A percentile compares a stretch with the other conserved stretches of the same genome.
phyloP scores from a whole-genome alignment of 2,329 filamentous ascomycete species.

The Apiospora rasikravindrae region DNA sequence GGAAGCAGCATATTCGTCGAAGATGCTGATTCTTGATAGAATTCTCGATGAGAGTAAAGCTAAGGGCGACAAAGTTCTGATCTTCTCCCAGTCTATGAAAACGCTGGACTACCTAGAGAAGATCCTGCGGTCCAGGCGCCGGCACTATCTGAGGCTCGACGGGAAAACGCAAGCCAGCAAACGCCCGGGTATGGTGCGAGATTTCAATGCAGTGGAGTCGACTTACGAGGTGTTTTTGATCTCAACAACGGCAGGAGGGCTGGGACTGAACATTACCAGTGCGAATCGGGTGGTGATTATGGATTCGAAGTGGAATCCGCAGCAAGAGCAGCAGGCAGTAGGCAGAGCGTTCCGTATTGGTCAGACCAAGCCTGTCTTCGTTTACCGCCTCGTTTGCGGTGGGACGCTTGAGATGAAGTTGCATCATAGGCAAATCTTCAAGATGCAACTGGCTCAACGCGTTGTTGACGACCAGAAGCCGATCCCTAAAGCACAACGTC shows the following conservation, averaged over 20 bases:
- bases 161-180: slow-evolving; percentile 61
- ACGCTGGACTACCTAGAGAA: slow-evolving; percentile 72
- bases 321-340: slow-evolving; percentile 83
- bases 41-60: slow-evolving; percentile 71
- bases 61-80: slow-evolving; percentile 73
- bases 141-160: slow-evolving; percentile 67
- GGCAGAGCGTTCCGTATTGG: slow-evolving; percentile 86
- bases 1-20: slow-evolving; percentile 65
- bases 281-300: slow-evolving; percentile 89
- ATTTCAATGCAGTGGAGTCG: slow-evolving; percentile 63
- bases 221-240: slow-evolving; percentile 72
- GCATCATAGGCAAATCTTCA: slow-evolving; percentile 79
- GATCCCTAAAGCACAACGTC: slow-evolving; percentile 66
- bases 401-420: slow-evolving; percentile 81
- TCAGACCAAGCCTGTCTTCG: slow-evolving; percentile 79
- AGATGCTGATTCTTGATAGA: slow-evolving; percentile 67
- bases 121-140: slow-evolving; percentile 55
- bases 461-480: slow-evolving; percentile 86
- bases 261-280: slow-evolving; percentile 82
- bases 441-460: slow-evolving; percentile 76
- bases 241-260: slow-evolving; percentile 80
- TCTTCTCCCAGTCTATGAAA: slow-evolving; percentile 77
- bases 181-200: slow-evolving; percentile 68
- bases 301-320: slow-evolving; percentile 82
- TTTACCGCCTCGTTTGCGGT: slow-evolving; percentile 80